Conservation (phyloP, 345 rosid genomes). For the Garcia nutans region DNA sequence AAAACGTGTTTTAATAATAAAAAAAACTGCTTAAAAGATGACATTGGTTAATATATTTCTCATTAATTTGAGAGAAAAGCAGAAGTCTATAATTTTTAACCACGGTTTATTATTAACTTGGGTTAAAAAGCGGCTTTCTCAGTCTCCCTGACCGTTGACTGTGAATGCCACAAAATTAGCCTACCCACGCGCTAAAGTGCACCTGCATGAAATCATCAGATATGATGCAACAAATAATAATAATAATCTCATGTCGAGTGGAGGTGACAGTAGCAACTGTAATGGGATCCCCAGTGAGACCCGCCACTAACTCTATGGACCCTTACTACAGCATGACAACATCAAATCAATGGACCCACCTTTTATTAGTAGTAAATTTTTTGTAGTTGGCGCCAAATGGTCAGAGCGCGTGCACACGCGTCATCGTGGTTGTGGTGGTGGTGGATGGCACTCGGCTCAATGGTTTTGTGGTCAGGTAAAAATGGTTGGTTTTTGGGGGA, state of each 20-base stretch:
- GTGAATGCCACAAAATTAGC: background rate
- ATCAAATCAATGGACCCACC: background rate
- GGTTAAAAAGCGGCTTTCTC: conserved; percentile 48
- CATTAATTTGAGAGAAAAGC: too few relatives aligned
- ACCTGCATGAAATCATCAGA: conserved; percentile 37
- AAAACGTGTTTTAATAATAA: too few relatives aligned
- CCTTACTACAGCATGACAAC: conserved; percentile 21
- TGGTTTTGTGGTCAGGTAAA: background rate
- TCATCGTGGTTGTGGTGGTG: background rate
- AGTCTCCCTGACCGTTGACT: conserved; percentile 45
- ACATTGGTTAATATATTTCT: too few relatives aligned
- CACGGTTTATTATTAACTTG: conserved; percentile 23
- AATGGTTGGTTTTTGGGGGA: too few relatives aligned
- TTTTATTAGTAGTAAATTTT: too few relatives aligned
- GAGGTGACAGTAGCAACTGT: background rate
- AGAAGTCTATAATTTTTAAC: background rate
- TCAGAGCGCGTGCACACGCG: conserved; percentile 1
- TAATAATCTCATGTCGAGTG: conserved; percentile 11
- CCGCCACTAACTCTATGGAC: conserved; percentile 16
- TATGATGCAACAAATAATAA: conserved; percentile 19
- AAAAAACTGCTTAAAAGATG: too few relatives aligned
- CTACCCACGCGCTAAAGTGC: conserved; percentile 18
- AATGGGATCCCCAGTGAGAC: conserved; percentile 11
- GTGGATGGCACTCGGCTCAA: conserved; percentile 20
- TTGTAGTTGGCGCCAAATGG: background rate